A percentile compares a stretch with the other conserved stretches of the same genome.
These are phyloP conservation scores for Boletus rubescentipes DNA, from an alignment of 768 basidiomycete species.

Conservation along the genomic window DNA sequence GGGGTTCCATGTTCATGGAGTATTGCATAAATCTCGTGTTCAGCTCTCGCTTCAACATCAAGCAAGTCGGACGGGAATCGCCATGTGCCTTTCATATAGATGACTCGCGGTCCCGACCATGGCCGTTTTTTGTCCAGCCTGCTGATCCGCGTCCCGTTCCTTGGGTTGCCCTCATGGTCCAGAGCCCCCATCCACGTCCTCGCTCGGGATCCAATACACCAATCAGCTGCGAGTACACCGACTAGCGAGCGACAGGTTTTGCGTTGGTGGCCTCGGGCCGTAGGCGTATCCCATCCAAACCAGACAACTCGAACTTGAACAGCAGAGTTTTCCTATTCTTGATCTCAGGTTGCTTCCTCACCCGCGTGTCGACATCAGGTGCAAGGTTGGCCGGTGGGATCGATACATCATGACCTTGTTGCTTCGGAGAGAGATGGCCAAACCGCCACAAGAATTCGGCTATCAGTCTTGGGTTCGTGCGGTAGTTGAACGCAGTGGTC, in stretches of 20 bases:
- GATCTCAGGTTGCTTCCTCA: background rate
- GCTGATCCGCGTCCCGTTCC: too few species aligned
- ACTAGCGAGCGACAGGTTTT: background rate
- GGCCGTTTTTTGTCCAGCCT: background rate
- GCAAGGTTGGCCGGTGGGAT: background rate
- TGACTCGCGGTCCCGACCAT: background rate
- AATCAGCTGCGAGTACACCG: background rate
- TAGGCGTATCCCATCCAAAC: background rate
- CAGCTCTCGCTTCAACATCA: background rate
- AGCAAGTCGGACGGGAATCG: background rate
- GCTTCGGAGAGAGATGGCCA: too few species aligned
- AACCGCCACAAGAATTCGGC: background rate
- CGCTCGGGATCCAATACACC: background rate
- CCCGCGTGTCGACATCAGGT: background rate
- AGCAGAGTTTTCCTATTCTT: background rate
- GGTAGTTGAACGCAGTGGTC: background rate
- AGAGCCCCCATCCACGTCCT: too few species aligned
- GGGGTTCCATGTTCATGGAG: background rate
- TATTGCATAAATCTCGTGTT: constrained; percentile 4
- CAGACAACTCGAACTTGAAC: background rate
- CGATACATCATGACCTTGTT: background rate
- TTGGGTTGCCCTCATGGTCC: too few species aligned
- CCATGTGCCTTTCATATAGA: too few species aligned
- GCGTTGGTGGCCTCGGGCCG: background rate
- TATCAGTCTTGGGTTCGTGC: background rate